Conservation (phyloP, 768 basidiomycete genomes). For the Agrocybe chaxingu region DNA sequence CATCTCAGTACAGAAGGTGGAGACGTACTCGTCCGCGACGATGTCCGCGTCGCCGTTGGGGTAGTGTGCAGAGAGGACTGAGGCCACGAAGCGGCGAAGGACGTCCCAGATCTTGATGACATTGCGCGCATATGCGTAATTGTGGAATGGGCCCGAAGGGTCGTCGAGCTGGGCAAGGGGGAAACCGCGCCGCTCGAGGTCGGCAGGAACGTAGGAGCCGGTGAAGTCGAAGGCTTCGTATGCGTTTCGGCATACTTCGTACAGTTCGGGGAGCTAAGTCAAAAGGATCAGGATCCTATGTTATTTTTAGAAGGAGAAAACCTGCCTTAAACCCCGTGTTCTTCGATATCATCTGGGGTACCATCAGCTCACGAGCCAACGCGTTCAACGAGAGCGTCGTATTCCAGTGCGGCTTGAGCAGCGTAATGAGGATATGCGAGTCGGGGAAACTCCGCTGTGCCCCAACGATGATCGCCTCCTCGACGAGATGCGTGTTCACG, state of each 20-base stretch:
- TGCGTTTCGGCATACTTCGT: conserved; percentile 15
- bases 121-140: conserved; percentile 25
- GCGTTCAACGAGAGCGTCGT: conserved; percentile 26
- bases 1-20: conserved; percentile 20
- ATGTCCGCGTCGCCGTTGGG: conserved; percentile 18
- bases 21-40: conserved; percentile 15
- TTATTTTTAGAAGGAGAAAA: too few relatives aligned
- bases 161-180: conserved; percentile 21
- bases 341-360: conserved; percentile 21
- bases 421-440: conserved; percentile 21
- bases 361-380: conserved; percentile 20
- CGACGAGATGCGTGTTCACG: conserved; percentile 26
- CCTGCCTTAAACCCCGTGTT: conserved; percentile 13
- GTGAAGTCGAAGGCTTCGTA: conserved; percentile 25
- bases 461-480: conserved; percentile 27
- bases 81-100: conserved; percentile 20
- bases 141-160: conserved; percentile 20
- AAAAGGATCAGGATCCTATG: too few relatives aligned
- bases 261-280: conserved; percentile 6
- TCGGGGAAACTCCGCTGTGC: conserved; percentile 22
- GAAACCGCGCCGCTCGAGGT: conserved; percentile 25
- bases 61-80: conserved; percentile 16
- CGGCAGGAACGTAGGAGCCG: conserved; percentile 23
- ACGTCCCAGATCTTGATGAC: conserved; percentile 22
- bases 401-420: conserved; percentile 26